Percentiles rank a stretch among this genome's conserved stretches.
phyloP scores from a whole-genome alignment of 1,139 yeast species.

The Blastobotrys aristatus region DNA sequence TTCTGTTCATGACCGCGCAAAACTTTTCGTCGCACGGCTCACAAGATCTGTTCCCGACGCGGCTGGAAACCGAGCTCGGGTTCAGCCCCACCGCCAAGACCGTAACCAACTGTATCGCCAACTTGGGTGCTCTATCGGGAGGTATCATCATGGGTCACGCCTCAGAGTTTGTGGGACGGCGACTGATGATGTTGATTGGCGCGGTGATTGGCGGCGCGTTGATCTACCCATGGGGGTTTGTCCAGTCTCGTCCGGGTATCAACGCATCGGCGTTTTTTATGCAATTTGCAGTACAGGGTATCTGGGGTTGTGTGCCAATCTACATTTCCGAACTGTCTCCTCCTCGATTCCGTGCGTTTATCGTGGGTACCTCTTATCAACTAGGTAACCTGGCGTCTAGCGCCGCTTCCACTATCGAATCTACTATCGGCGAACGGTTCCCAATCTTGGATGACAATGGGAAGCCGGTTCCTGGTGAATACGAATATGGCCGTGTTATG shows the following conservation, averaged over 20 bases:
- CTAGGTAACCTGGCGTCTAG: conserved; percentile 57
- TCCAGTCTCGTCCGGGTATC: conserved; percentile 44
- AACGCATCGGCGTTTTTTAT: conserved; percentile 76
- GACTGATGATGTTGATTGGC: conserved; percentile 52
- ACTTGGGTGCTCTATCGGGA: conserved; percentile 64
- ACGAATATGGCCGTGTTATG: conserved; percentile 48
- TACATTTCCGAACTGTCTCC: conserved; percentile 55
- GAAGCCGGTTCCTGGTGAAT: conserved; percentile 26
- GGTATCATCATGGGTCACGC: conserved; percentile 59
- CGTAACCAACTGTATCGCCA: conserved; percentile 65
- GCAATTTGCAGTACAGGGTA: conserved; percentile 80
- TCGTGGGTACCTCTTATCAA: conserved; percentile 51
- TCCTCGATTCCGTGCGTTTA: conserved; percentile 48
- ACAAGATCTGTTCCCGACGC: conserved; percentile 67
- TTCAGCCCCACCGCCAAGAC: conserved; percentile 51
- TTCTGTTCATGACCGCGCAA: conserved; percentile 57
- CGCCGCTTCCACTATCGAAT: conserved; percentile 54
- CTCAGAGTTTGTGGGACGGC: conserved; percentile 56
- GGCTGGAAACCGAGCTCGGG: conserved; percentile 49
- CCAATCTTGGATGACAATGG: conserved; percentile 39
- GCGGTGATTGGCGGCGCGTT: conserved; percentile 64
- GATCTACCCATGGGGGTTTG: conserved; percentile 71
- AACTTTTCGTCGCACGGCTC: conserved; percentile 71
- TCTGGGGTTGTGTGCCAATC: conserved; percentile 83
- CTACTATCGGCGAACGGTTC: conserved; percentile 47